A percentile compares a stretch with the other conserved stretches of the same genome.
phyloP scores from a whole-genome alignment of 164 flowering plant genomes.

The Saururus chinensis region DNA sequence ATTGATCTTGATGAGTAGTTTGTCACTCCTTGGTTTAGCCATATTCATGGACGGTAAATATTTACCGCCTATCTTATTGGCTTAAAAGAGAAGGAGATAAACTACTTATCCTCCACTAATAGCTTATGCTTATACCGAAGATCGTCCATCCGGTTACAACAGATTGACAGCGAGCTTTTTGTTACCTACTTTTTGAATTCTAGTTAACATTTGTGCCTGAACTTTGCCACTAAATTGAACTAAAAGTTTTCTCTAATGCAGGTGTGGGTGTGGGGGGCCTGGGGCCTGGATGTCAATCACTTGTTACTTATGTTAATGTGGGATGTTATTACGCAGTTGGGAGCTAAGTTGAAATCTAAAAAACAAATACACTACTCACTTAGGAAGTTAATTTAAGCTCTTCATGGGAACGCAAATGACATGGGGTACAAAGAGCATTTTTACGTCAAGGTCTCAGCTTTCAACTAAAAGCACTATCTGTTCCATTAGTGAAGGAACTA shows the following conservation, averaged over 20 bases:
- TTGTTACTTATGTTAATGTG: constrained; percentile 53
- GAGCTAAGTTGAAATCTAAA: constrained; percentile 43
- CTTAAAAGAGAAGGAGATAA: no score
- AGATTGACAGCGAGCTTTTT: constrained; percentile 13
- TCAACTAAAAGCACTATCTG: no score
- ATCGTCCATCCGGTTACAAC: constrained; percentile 56
- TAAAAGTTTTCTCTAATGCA: constrained; percentile 5
- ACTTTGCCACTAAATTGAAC: no score
- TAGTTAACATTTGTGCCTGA: no score
- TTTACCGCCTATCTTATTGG: no score
- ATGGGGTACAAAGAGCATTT: no score
- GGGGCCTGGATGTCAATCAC: constrained; percentile 68
- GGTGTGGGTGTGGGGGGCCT: constrained; percentile 74
- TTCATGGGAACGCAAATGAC: no score
- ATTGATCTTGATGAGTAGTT: constrained; percentile 20
- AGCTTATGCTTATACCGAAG: constrained; percentile 39
- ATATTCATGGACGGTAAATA: no score
- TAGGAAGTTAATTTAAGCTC: no score
- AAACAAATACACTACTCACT: no score
- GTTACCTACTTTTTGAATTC: neutral
- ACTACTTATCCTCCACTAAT: constrained; percentile 34
- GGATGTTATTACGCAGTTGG: constrained; percentile 55
- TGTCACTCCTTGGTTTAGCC: constrained; percentile 32
- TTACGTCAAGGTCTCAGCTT: no score
- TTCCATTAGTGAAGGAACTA: no score